Percentiles rank a stretch among this genome's conserved stretches.
These are phyloP conservation scores for Syncephalastrum contaminatum DNA, from an alignment of 371 early-diverging fungal species.

Conservation along the genomic window DNA sequence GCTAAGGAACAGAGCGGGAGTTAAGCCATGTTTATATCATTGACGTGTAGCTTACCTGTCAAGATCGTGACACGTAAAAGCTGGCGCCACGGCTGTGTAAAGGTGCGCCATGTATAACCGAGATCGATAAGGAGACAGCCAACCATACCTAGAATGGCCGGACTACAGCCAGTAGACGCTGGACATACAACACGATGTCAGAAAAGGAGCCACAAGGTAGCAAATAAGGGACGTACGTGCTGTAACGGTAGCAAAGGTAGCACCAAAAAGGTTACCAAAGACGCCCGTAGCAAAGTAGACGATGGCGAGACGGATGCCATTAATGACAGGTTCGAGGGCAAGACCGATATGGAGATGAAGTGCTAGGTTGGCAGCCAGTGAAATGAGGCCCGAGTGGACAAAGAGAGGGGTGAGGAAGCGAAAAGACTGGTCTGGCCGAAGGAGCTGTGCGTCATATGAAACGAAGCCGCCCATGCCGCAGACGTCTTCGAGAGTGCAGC, in stretches of 20 bases:
- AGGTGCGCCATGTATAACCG: conserved; percentile 64
- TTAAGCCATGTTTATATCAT: background rate
- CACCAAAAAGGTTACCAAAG: conserved; percentile 54
- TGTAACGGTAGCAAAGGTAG: conserved; percentile 47
- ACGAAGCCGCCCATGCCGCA: conserved; percentile 48
- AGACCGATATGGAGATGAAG: conserved; percentile 61
- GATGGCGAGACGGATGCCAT: conserved; percentile 60
- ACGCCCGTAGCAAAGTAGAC: conserved; percentile 61
- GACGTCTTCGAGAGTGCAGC: conserved; percentile 41
- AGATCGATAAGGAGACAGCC: conserved; percentile 71
- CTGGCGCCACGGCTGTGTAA: conserved; percentile 61
- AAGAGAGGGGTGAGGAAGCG: conserved; percentile 74
- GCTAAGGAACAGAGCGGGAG: background rate
- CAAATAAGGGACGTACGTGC: conserved; percentile 36
- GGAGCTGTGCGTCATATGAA: no score
- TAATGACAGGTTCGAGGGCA: conserved; percentile 68
- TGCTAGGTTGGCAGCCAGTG: conserved; percentile 63
- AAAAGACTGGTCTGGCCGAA: conserved; percentile 65
- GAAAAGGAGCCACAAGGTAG: no score
- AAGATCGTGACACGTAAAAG: conserved; percentile 45
- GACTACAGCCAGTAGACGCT: conserved; percentile 71
- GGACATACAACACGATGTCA: background rate
- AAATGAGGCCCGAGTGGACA: conserved; percentile 75
- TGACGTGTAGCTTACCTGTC: conserved; percentile 10
- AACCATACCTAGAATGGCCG: conserved; percentile 68